Conservation (phyloP, 345 rosid species). For the Isatis tinctoria region DNA sequence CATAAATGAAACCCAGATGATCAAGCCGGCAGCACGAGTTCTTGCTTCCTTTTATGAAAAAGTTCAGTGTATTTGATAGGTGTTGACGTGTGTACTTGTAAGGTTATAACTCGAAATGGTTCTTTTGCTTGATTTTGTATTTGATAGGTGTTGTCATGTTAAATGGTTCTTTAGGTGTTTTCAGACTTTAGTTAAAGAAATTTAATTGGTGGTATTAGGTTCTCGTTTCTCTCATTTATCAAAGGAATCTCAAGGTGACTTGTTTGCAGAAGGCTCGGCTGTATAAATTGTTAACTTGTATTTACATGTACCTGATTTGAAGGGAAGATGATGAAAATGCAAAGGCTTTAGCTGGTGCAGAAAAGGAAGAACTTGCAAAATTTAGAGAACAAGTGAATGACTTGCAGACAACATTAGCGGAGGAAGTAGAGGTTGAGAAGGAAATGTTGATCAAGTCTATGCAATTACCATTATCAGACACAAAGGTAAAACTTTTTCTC, state of each 20-base stretch:
- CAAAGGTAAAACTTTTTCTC: conserved; percentile 51
- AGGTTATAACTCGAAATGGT: neutral
- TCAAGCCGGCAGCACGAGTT: conserved; percentile 83
- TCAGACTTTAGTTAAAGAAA: conserved; percentile 6
- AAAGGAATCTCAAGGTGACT: neutral
- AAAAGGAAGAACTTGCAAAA: conserved; percentile 56
- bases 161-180: too few species aligned
- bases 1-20: conserved; percentile 55
- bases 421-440: conserved; percentile 88
- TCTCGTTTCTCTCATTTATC: neutral
- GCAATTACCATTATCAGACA: conserved; percentile 75
- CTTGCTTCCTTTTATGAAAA: neutral
- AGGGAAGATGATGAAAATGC: conserved; percentile 58
- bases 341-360: conserved; percentile 41
- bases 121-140: neutral
- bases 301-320: conserved; percentile 43
- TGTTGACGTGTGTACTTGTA: neutral
- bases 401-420: conserved; percentile 57
- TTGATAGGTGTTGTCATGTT: neutral
- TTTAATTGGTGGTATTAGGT: neutral
- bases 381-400: conserved; percentile 74
- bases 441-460: conserved; percentile 62
- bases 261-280: neutral
- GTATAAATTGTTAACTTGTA: neutral
- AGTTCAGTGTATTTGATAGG: neutral